Evolutionary conservation across 805 yeast species (phyloP), one percentile per base, ranked within the genome.

Genomic region (Pichia nakasei): DNA sequence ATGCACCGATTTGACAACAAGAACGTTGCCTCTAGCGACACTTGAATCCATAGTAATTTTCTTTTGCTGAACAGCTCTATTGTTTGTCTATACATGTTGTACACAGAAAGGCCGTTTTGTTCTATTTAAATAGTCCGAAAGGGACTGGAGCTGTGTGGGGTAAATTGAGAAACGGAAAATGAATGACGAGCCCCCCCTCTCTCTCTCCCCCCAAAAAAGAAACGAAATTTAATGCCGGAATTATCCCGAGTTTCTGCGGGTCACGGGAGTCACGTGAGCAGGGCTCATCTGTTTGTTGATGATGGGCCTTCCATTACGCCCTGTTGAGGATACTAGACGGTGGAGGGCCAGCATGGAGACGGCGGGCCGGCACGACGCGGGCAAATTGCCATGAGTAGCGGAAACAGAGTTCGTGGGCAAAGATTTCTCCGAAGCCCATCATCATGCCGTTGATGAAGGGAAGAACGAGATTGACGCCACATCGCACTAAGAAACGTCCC

Each of bases 391-490:
- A 84, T 37, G 85, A 80, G 64, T 76, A 81, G 39, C 72, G 70
- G 67, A 85, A 85, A 6, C 96, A 95, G 35, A 91, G 65, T 56
- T 91, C 97, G 59, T 89, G 96, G 9, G 97, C 97, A 46, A 86
- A 67, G 19, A 91, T 80, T 66, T 91, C 97, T 2, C 97, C 97
- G 60, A 91, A 87, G 0, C 97, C 97, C 41, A 91, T 73, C 96
- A 89, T 89, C 64, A 91, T 68, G 9, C 97, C 97, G 56, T 91
- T 91, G 52, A 91, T 69, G 56, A 91, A 88, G 2, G 97, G 97
- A 38, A 91, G 65, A 2, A 88, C 58, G 52, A 91, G 64, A 53
- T 91, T 91, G 49, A 91, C 78, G 2, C 88, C 73, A 20, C 82
- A 60, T n/a, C 72, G 68, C 35, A 67, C 62, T 22, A 73, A 37